phyloP scores from a whole-genome alignment of 1,139 yeast species.

The Scheffersomyces parashehatae region DNA sequence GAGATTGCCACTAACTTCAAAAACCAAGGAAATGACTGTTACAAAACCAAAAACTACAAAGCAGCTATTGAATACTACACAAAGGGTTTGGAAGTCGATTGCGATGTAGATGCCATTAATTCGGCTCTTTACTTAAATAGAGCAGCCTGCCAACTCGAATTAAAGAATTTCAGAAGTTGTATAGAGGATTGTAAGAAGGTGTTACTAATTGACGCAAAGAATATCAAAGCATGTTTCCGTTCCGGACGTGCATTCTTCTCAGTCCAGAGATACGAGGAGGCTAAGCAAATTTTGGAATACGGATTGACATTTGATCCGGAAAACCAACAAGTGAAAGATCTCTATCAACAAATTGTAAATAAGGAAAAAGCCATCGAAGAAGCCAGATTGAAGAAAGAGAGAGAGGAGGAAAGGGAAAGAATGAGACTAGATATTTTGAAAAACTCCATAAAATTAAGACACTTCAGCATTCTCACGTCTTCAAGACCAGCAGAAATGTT shows the following conservation, averaged over 20 bases:
- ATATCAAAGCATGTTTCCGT: conserved; percentile 81
- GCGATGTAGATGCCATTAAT: conserved; percentile 52
- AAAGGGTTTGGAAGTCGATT: conserved; percentile 73
- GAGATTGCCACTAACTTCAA: conserved; percentile 90
- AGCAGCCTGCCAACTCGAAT: conserved; percentile 88
- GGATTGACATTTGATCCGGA: conserved; percentile 62
- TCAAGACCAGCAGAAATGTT: conserved; percentile 51
- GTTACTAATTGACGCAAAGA: conserved; percentile 62
- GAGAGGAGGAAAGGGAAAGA: conserved; percentile 32
- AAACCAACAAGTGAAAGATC: conserved; percentile 52
- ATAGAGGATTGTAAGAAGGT: conserved; percentile 85
- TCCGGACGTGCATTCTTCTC: conserved; percentile 79
- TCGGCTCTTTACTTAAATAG: conserved; percentile 73
- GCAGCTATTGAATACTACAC: conserved; percentile 79
- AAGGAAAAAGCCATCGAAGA: conserved; percentile 39
- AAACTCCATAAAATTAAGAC: conserved; percentile 58
- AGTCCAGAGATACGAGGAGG: conserved; percentile 71
- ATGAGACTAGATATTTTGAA: conserved; percentile 40
- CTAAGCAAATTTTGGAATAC: conserved; percentile 62
- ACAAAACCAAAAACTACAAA: conserved; percentile 64
- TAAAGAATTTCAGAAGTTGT: conserved; percentile 81
- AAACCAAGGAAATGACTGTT: conserved; percentile 90
- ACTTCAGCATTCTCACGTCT: conserved; percentile 49
- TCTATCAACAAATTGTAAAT: conserved; percentile 39
- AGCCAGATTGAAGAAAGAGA: conserved; percentile 30